Base-by-base conservation (phyloP, 208 protist genomes). In the Tetramitus jugosus region DNA sequence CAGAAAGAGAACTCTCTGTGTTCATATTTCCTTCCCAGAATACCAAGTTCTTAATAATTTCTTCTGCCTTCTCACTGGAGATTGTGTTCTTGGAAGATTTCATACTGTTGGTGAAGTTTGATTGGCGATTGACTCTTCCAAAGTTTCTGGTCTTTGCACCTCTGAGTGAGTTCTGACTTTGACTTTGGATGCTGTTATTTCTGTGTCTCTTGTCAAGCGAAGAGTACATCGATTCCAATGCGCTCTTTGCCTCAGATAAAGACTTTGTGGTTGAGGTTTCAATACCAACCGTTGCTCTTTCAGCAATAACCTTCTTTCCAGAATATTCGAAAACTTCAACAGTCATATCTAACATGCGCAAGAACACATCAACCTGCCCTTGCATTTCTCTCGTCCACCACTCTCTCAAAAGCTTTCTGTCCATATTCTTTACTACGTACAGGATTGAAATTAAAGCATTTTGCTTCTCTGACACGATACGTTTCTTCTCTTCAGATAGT, bases 31-130 rank as follows among this genome's bases (percentile, higher is more conserved):
- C 35, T 35, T 74, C 67, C 67, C 67, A 74, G 7, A 71, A 49
- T 6, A 71, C 65, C 65, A 71, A 49, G 17, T 71, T 29, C 26
- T 71, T 29, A 49, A 71, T 49, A n/a, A 71, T 71, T 37, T 71
- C 29, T 29, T 71, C 35, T 23, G 17, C 29, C 17, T 7, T 31
- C 8, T 26, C 3, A 7, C 17, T 62, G 4, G 56, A 23, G 29
- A n/a, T 31, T 7, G 17, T 62, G 26, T 31, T 62, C 17, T 4
- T 35, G 40, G 4, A 26, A 37, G 26, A 53, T 17, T n/a, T 53
- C 14, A 37, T 53, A 26, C 17, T 62, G 10, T 20, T 20, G 49
- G 10, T 71, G 35, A 71, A 4, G 26, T 26, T 71, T 65, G 4
- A 4, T 13, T 6, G 33, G 33, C 60, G 1, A 65, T 65, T 40